phyloP scores from a whole-genome alignment of 805 yeast genomes.

The Candida nemodendra region DNA sequence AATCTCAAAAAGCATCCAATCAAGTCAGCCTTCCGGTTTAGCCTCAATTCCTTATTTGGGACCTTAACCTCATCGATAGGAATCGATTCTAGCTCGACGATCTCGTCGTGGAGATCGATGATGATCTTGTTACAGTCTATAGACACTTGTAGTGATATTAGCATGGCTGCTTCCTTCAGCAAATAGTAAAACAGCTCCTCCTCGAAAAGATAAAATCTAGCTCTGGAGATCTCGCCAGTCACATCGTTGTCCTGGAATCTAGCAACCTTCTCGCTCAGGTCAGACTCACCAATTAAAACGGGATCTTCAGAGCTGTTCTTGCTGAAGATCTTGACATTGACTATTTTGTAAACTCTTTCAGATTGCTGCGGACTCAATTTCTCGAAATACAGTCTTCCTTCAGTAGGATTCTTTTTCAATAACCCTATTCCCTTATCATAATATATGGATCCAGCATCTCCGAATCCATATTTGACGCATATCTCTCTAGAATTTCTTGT shows the following conservation, averaged over 20 bases:
- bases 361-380: conserved; percentile 33
- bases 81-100: conserved; percentile 69
- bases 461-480: conserved; percentile 87
- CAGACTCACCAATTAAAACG: conserved; percentile 58
- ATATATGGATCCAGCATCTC: conserved; percentile 83
- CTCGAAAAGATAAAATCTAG: conserved; percentile 78
- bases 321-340: conserved; percentile 53
- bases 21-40: conserved; percentile 47
- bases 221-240: conserved; percentile 55
- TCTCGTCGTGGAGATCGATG: conserved; percentile 62
- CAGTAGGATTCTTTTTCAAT: conserved; percentile 47
- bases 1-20: conserved; percentile 54
- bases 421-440: conserved; percentile 75
- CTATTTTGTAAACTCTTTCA: conserved; percentile 42
- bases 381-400: conserved; percentile 44
- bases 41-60: conserved; percentile 22
- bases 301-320: conserved; percentile 35
- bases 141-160: conserved; percentile 68
- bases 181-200: conserved; percentile 83
- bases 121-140: conserved; percentile 63
- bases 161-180: conserved; percentile 67
- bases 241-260: conserved; percentile 13
- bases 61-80: conserved; percentile 36
- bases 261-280: conserved; percentile 26
- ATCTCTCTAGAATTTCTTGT: conserved; percentile 54